These are phyloP conservation scores for Zelopaecilomyces penicillatus DNA, from an alignment of 2,329 filamentous ascomycete genomes.

Conservation along the genomic window DNA sequence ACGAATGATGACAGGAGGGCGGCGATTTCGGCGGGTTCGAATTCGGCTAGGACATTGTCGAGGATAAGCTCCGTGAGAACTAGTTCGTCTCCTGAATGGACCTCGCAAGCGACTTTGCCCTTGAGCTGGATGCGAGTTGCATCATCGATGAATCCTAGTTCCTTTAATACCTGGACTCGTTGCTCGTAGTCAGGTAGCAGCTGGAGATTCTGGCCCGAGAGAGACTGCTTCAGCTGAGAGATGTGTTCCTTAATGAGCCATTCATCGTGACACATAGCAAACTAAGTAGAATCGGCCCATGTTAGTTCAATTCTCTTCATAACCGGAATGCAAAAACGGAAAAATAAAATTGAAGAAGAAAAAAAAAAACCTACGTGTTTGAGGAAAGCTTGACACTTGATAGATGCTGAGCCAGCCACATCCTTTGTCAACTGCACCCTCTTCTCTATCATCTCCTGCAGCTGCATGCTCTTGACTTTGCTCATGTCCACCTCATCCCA, in stretches of 20 bases:
- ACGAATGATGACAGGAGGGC: constrained; percentile 90
- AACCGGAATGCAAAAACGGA: constrained; percentile 4
- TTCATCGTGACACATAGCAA: constrained; percentile 91
- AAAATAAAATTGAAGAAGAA: not conserved
- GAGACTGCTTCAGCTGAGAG: constrained; percentile 71
- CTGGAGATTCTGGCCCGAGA: constrained; percentile 94
- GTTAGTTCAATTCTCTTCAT: constrained; percentile 19
- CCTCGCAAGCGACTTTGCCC: constrained; percentile 96
- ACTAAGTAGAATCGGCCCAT: constrained; percentile 44
- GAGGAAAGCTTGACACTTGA: constrained; percentile 68
- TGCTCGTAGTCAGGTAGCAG: constrained; percentile 95
- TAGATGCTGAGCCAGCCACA: constrained; percentile 56
- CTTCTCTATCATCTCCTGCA: constrained; percentile 72
- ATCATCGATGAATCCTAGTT: constrained; percentile 85
- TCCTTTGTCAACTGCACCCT: constrained; percentile 54
- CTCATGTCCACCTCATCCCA: constrained; percentile 83
- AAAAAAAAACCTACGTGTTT: constrained; percentile 64
- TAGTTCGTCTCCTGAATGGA: constrained; percentile 92
- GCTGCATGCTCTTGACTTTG: constrained; percentile 71
- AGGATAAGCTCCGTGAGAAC: constrained; percentile 93
- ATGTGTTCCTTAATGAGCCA: constrained; percentile 97
- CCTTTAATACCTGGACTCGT: constrained; percentile 81
- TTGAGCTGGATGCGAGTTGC: constrained; percentile 86
- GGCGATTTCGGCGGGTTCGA: constrained; percentile 93
- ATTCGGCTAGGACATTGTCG: constrained; percentile 91